phyloP scores from a whole-genome alignment of 495 filamentous ascomycete species.

The Xylaria nigripes region DNA sequence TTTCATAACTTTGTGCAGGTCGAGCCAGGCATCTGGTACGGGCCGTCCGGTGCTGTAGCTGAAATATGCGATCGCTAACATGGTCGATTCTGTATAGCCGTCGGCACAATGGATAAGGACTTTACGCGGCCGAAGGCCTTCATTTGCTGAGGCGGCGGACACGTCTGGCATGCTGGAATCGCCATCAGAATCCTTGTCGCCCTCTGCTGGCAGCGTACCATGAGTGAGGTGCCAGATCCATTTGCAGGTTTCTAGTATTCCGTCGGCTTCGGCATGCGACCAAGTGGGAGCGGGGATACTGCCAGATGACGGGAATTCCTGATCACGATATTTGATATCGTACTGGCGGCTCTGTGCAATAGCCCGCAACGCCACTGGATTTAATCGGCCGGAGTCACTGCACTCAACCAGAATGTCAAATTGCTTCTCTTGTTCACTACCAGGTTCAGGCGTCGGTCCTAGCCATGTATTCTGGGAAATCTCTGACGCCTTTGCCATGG shows the following conservation, averaged over 20 bases:
- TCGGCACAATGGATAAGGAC: conserved; percentile 89
- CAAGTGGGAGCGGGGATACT: conserved; percentile 77
- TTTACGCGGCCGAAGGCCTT: conserved; percentile 40
- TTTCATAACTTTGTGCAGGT: conserved; percentile 67
- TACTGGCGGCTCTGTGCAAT: conserved; percentile 34
- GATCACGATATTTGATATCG: conserved; percentile 38
- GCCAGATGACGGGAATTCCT: conserved; percentile 90
- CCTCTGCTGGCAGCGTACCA: conserved; percentile 36
- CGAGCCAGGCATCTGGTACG: conserved; percentile 76
- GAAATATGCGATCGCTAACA: conserved; percentile 80
- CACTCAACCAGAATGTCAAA: conserved; percentile 81
- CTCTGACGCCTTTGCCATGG: conserved; percentile 83
- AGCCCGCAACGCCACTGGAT: conserved; percentile 46
- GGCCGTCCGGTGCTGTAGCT: conserved; percentile 81
- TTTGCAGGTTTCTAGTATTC: conserved; percentile 72
- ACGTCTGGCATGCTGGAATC: conserved; percentile 24
- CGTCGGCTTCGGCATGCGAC: conserved; percentile 69
- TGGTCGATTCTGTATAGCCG: conserved; percentile 89
- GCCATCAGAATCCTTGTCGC: conserved; percentile 37
- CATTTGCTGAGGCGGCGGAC: conserved; percentile 20
- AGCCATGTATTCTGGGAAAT: conserved; percentile 85
- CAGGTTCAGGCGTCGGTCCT: conserved; percentile 74
- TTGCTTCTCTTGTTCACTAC: conserved; percentile 29
- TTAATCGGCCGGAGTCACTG: conserved; percentile 65
- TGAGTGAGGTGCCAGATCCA: conserved; percentile 82